These are phyloP conservation scores for Zygotorulaspora chibaensis DNA, from an alignment of 805 yeast genomes.

Conservation along the genomic window DNA sequence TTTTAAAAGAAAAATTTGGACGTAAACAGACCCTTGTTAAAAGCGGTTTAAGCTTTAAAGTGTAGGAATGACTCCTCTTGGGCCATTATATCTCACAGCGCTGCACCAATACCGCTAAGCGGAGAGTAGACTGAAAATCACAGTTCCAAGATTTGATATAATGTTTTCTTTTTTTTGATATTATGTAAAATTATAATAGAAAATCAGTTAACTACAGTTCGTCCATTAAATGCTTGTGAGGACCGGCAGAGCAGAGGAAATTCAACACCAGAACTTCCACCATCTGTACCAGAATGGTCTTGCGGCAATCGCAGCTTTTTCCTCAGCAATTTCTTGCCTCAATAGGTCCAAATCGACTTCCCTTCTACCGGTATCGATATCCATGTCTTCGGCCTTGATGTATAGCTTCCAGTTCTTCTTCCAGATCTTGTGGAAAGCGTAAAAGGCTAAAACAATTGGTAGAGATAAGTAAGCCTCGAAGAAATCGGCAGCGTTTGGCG, in stretches of 20 bases:
- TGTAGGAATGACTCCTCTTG: too few relatives aligned
- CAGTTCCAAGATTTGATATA: background rate
- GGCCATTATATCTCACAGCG: too few relatives aligned
- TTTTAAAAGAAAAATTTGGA: too few relatives aligned
- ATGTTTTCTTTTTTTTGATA: background rate
- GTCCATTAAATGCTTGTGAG: background rate
- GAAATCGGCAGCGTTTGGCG: constrained; percentile 53
- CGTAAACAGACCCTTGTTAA: too few relatives aligned
- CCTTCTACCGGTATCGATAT: constrained; percentile 60
- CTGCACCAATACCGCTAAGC: too few relatives aligned
- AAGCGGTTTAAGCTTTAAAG: too few relatives aligned
- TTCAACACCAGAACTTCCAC: constrained; percentile 46
- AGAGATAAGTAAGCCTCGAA: constrained; percentile 63
- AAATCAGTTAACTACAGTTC: background rate
- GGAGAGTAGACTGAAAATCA: too few relatives aligned
- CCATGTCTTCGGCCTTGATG: constrained; percentile 48
- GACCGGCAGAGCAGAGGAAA: background rate
- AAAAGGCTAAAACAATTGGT: constrained; percentile 57
- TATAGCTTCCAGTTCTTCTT: constrained; percentile 39
- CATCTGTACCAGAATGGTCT: constrained; percentile 47
- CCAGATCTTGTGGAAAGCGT: constrained; percentile 55
- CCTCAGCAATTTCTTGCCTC: constrained; percentile 51
- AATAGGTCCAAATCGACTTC: constrained; percentile 51
- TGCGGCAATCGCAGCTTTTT: constrained; percentile 38
- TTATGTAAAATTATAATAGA: background rate